Evolutionary conservation across 768 basidiomycete species (phyloP).

Genomic region (Termitomyces sp.): DNA sequence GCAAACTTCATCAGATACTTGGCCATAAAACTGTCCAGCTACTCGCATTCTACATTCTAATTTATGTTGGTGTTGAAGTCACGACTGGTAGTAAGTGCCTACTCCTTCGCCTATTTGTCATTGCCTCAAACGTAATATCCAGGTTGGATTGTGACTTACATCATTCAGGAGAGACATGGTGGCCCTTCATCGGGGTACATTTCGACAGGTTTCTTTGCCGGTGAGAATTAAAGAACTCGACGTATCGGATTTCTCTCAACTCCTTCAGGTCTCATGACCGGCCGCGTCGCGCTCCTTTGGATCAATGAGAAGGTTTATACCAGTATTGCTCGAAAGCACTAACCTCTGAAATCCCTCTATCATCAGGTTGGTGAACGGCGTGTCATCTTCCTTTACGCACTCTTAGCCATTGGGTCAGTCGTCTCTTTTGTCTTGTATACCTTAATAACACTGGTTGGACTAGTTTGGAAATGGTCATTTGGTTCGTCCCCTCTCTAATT

Average conservation of each 20-base stretch:
- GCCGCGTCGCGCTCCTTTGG: conserved; percentile 52
- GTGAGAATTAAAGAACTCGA: neutral
- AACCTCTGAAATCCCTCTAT: neutral
- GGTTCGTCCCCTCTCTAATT: conserved; percentile 63
- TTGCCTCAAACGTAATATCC: neutral
- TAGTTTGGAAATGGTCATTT: conserved; percentile 62
- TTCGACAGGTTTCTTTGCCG: conserved; percentile 22
- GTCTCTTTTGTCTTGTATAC: neutral
- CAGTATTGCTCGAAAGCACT: neutral
- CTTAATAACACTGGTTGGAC: neutral
- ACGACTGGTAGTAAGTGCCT: conserved; percentile 38
- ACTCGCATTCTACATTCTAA: conserved; percentile 56
- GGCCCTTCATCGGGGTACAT: conserved; percentile 29
- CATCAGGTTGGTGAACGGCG: conserved; percentile 47
- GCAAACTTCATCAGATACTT: conserved; percentile 46
- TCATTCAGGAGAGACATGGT: conserved; percentile 29
- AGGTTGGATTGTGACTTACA: conserved; percentile 73
- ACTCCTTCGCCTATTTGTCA: neutral
- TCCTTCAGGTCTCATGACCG: conserved; percentile 45
- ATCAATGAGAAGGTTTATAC: conserved; percentile 41
- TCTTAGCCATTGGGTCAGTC: conserved; percentile 44
- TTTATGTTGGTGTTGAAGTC: conserved; percentile 70
- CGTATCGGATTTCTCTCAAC: neutral
- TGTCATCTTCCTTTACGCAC: conserved; percentile 45
- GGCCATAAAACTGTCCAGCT: conserved; percentile 49